Base-by-base conservation (phyloP, 805 yeast genomes). In the Lipomyces starkeyi region DNA sequence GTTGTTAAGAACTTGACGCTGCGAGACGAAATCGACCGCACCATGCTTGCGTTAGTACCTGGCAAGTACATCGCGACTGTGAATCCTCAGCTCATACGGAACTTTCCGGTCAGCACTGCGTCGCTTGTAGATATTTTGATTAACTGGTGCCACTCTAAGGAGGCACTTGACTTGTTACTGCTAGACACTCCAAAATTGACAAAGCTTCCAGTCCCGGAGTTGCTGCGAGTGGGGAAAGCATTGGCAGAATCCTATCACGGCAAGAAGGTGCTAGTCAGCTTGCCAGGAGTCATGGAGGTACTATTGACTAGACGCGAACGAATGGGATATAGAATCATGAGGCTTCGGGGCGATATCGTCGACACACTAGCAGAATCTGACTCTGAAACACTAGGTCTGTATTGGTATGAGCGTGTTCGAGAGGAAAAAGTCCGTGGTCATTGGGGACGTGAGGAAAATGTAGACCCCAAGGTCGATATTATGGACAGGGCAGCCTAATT, bases 211-310 rank as follows among this genome's bases (percentile, higher is more conserved):
- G 71, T 68, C 11, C 72, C 71, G 35, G 61, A 63, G 8, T 53
- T 71, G 53, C 64, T 71, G 17, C 54, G 58, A 9, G 59, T 71
- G 14, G 54, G 66, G 27, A 43, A 43, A 29, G 66, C 69, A n/a
- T 61, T 71, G 14, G 67, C 71, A 5, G 57, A 37, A 20, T 40
- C 72, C 22, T 52, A n/a, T 22, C 61, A 54, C 22, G 74, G 74
- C 27, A 62, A 70, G 14, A 35, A n/a, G 58, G 40, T 58, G 14
- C 61, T 71, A 32, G 61, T 58, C 27, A 34, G 65, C 52, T 49
- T 68, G 71, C 74, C 74, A 11, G 71, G 61, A 3, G 69, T 71
- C 29, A 71, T 71, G 74, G 73, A 68, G 25, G 58, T 59, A 17
- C 43, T 71, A 7, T 34, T 71, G 22, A 55, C 71, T 20, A 63